Conservation (phyloP, 768 basidiomycete species). For the Serpula lacrymans region DNA sequence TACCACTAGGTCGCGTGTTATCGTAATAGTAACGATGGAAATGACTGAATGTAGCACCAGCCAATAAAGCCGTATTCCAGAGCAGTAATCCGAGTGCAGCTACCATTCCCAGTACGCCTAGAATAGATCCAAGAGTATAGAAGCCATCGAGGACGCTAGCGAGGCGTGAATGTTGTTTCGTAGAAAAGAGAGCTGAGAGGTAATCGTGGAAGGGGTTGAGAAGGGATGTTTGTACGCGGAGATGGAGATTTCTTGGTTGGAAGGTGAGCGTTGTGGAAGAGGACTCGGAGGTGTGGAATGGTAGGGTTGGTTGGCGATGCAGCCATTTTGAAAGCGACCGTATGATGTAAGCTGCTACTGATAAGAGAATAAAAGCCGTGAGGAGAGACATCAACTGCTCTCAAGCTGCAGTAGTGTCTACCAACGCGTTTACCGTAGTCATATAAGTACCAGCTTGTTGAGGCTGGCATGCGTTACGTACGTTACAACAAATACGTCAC, state of each 20-base stretch:
- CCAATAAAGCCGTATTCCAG: constrained; percentile 27
- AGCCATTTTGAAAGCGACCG: too few species aligned
- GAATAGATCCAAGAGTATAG: constrained; percentile 50
- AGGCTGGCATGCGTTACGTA: too few species aligned
- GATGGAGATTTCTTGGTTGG: constrained; percentile 18
- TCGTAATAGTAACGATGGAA: constrained; percentile 9
- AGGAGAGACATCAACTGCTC: too few species aligned
- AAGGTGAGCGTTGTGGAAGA: constrained; percentile 11
- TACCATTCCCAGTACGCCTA: constrained; percentile 48
- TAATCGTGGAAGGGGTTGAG: constrained; percentile 50
- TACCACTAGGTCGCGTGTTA: constrained; percentile 5
- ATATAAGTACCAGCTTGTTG: too few species aligned
- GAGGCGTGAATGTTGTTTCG: constrained; percentile 21
- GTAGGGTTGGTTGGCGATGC: too few species aligned
- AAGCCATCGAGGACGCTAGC: constrained; percentile 27
- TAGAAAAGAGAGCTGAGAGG: constrained; percentile 34
- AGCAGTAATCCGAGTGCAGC: constrained; percentile 37
- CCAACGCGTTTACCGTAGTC: too few species aligned
- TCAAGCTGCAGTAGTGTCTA: too few species aligned
- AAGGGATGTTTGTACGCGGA: constrained; percentile 44
- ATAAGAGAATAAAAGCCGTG: too few species aligned
- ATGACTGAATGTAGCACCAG: too few species aligned
- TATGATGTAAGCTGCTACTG: too few species aligned
- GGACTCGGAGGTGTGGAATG: too few species aligned
- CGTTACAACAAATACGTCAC: too few species aligned